phyloP scores from a whole-genome alignment of 345 rosid genomes.

The Reutealis trisperma region DNA sequence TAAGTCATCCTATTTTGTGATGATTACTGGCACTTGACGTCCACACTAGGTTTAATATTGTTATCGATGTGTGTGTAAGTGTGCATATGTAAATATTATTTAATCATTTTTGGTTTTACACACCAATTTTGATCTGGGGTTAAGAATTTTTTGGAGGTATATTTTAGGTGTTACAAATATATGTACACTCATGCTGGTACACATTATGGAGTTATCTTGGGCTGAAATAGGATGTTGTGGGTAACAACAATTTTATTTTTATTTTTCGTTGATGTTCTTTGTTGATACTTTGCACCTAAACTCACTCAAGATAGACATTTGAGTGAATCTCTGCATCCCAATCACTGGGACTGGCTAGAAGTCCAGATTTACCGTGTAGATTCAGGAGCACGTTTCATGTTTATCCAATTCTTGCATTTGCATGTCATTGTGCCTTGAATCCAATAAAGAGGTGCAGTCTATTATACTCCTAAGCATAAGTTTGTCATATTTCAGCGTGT shows the following conservation, averaged over 20 bases:
- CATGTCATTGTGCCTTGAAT: neutral
- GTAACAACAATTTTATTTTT: neutral
- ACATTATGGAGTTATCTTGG: neutral
- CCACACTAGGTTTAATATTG: neutral
- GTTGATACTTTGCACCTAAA: neutral
- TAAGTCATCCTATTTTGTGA: neutral
- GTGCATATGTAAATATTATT: neutral
- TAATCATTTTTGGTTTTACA: neutral
- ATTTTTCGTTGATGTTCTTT: neutral
- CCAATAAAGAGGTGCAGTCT: neutral
- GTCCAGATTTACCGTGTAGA: neutral
- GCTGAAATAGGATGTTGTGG: neutral
- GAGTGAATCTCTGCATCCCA: neutral
- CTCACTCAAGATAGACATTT: neutral
- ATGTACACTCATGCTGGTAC: neutral
- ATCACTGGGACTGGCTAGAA: neutral
- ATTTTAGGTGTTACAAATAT: neutral
- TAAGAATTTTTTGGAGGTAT: neutral
- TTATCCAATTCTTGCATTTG: neutral
- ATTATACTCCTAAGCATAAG: neutral
- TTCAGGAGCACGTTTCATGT: neutral
- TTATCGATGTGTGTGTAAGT: neutral
- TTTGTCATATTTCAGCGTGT: neutral
- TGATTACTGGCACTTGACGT: neutral
- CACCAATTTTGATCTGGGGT: neutral